Evolutionary conservation across 129 eudicot genomes (phyloP).

Genomic region (Mikania micrantha): DNA sequence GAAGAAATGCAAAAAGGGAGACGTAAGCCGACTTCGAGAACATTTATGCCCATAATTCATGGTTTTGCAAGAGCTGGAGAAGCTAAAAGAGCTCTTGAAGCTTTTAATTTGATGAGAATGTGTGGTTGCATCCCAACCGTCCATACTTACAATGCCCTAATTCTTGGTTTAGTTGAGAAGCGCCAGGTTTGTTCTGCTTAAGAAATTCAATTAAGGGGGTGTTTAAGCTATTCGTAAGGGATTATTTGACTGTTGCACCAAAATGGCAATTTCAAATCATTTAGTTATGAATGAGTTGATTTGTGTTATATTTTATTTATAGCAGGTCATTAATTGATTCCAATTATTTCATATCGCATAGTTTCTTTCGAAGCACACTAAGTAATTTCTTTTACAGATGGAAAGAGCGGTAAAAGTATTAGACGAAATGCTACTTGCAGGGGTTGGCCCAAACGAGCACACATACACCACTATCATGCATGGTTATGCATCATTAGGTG

Average conservation of each 20-base stretch:
- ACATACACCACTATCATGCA: conserved; percentile 90
- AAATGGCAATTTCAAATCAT: background rate
- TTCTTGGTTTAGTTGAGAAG: conserved; percentile 88
- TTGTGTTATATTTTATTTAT: background rate
- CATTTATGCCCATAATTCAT: conserved; percentile 94
- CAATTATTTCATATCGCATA: background rate
- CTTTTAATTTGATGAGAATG: conserved; percentile 83
- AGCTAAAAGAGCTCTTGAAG: conserved; percentile 61
- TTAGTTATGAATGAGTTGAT: background rate
- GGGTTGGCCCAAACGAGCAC: conserved; percentile 70
- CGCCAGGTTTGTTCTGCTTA: conserved; percentile 45
- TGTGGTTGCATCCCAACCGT: conserved; percentile 89
- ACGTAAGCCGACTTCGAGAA: conserved; percentile 69
- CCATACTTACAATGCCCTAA: conserved; percentile 69
- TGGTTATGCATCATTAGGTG: conserved; percentile 96
- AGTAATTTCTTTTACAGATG: conserved; percentile 68
- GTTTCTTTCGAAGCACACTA: background rate
- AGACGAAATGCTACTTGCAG: conserved; percentile 83
- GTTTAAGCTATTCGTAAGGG: background rate
- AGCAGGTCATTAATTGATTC: background rate
- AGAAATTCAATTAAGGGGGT: background rate
- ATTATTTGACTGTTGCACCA: background rate
- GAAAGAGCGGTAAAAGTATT: conserved; percentile 67
- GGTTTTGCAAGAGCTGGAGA: conserved; percentile 80
- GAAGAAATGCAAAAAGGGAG: conserved; percentile 71